Conservation (phyloP, 805 yeast species). For the Lachancea sp. region DNA sequence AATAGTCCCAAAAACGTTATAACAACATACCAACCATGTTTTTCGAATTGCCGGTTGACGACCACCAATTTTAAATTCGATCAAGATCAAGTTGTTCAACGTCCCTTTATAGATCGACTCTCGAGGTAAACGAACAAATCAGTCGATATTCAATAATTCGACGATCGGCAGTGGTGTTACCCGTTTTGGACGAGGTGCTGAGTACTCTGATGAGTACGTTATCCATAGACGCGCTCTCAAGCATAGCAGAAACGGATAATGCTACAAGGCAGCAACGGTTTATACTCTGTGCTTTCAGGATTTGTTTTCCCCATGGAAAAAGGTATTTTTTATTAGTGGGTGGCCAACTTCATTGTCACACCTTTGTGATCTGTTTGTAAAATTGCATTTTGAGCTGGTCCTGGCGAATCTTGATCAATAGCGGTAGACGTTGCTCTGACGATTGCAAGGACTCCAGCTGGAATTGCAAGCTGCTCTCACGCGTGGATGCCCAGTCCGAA, state of each 20-base stretch:
- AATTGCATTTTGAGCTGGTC: conserved; percentile 25
- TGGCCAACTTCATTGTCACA: not conserved
- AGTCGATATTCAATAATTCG: not conserved
- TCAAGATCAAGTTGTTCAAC: not conserved
- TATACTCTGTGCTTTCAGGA: no score
- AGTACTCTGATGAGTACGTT: no score
- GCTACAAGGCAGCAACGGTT: not conserved
- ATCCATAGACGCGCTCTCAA: no score
- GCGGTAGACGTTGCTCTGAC: conserved; percentile 19
- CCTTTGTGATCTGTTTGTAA: conserved; percentile 13
- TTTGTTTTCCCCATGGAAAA: no score
- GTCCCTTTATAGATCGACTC: not conserved
- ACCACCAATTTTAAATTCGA: no score
- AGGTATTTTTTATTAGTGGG: no score
- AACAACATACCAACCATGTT: conserved; percentile 1
- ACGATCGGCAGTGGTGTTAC: not conserved
- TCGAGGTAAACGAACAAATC: not conserved
- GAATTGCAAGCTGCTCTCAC: conserved; percentile 17
- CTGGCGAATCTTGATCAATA: conserved; percentile 22
- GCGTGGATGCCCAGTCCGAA: conserved; percentile 27
- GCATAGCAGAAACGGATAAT: no score
- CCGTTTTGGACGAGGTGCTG: not conserved
- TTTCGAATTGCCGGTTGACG: not conserved
- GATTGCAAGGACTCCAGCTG: conserved; percentile 22
- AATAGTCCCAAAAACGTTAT: not conserved